Percentiles rank a stretch among this genome's conserved stretches.
phyloP scores from a whole-genome alignment of 306 rosid genomes.

The apple (Malus domestica) region ASM211411v1 NC_041796.1:16685501-16686000 shows the following conservation, averaged over 20 bases:
- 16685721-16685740: slow-evolving; percentile 96
- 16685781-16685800: slow-evolving; percentile 66
- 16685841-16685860: slow-evolving; percentile 71
- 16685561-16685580: slow-evolving; percentile 97
- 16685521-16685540: slow-evolving; percentile 99
- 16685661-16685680: slow-evolving; percentile 2
- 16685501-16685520: slow-evolving; percentile 16
- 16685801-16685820: slow-evolving; percentile 88
- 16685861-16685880: slow-evolving; percentile 97
- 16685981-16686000: slow-evolving; percentile 1
- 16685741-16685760: slow-evolving; percentile 80
- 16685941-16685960: neutral
- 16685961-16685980: neutral
- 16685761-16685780: slow-evolving; percentile 74
- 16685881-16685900: slow-evolving; percentile 93
- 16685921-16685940: neutral
- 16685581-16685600: slow-evolving; percentile 99
- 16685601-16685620: slow-evolving; percentile 91
- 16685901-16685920: slow-evolving; percentile 81
- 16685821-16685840: slow-evolving; percentile 96
- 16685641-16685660: slow-evolving; percentile 6
- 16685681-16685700: slow-evolving; percentile 2
- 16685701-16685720: slow-evolving; percentile 59
- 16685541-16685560: slow-evolving; percentile 94
- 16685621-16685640: slow-evolving; percentile 33